phyloP scores from a whole-genome alignment of 306 rosid species.

The Adenanthera pavonina region DNA sequence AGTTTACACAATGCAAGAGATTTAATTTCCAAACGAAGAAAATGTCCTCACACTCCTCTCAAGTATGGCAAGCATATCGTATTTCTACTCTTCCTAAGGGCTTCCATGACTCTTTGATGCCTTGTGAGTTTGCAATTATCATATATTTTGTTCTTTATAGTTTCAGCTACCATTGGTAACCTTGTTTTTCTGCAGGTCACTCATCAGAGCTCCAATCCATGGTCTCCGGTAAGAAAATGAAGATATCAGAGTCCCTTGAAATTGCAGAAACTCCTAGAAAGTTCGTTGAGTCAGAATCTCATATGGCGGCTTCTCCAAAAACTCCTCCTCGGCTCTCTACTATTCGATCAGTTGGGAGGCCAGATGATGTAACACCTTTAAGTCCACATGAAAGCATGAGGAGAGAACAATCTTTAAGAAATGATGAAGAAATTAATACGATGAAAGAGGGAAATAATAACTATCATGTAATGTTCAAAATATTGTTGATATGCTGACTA shows the following conservation, averaged over 20 bases:
- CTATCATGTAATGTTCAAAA: background rate
- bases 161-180: conserved; percentile 30
- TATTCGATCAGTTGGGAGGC: conserved; percentile 46
- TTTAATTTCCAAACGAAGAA: conserved; percentile 58
- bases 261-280: conserved; percentile 24
- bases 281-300: conserved; percentile 33
- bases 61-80: conserved; percentile 45
- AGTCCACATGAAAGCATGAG: conserved; percentile 29
- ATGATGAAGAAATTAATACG: conserved; percentile 33
- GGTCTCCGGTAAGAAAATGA: conserved; percentile 41
- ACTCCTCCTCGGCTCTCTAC: conserved; percentile 54
- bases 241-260: conserved; percentile 32
- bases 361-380: conserved; percentile 31
- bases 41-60: conserved; percentile 42
- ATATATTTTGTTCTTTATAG: background rate
- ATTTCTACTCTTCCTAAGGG: conserved; percentile 39
- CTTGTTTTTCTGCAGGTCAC: conserved; percentile 45
- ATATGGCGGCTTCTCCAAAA: conserved; percentile 55
- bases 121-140: conserved; percentile 49
- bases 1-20: conserved; percentile 54
- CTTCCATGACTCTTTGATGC: conserved; percentile 53
- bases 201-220: conserved; percentile 50
- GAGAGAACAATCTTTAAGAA: conserved; percentile 13
- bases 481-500: background rate
- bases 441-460: background rate